phyloP scores from a whole-genome alignment of 2,329 filamentous ascomycete species.

The Fusarium cyanostomum region DNA sequence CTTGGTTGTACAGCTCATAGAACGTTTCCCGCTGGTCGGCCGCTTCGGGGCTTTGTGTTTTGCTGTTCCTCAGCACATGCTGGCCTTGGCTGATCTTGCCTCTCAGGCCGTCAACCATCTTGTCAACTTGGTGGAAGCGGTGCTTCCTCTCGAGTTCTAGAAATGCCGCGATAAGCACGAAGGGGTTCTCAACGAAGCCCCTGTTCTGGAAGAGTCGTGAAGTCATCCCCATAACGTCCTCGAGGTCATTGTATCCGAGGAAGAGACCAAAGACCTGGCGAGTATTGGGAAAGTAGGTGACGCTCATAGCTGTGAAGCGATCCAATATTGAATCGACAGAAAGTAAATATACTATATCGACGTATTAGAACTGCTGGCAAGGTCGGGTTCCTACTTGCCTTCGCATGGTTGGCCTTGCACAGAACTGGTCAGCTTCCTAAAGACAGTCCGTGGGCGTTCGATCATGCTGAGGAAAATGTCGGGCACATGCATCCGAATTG shows the following conservation, averaged over 20 bases:
- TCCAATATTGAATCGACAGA: conserved; percentile 10
- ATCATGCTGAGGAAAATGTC: not conserved
- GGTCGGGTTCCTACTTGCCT: not conserved
- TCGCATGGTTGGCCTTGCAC: not conserved
- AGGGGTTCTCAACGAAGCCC: conserved; percentile 4
- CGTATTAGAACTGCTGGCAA: not conserved
- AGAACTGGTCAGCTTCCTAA: not conserved
- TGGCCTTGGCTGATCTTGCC: not conserved
- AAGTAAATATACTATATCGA: conserved; percentile 3
- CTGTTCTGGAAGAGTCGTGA: conserved; percentile 1
- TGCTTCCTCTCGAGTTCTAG: conserved; percentile 2
- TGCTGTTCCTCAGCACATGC: not conserved
- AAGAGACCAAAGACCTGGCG: conserved; percentile 7
- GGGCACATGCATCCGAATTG: not conserved
- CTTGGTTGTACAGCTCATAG: not conserved
- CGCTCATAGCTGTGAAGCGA: conserved; percentile 7
- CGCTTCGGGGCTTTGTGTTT: not conserved
- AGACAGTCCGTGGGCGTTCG: not conserved
- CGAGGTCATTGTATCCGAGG: not conserved
- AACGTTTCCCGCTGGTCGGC: not conserved
- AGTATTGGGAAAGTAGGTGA: conserved; percentile 12
- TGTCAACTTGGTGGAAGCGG: not conserved
- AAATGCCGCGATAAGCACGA: conserved; percentile 7
- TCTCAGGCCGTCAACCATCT: not conserved
- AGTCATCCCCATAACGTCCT: not conserved